phyloP scores from a whole-genome alignment of 78 protist species.

The slime mould (Dictyostelium discoideum) region dicty_2.7 NC_007090.3:2536501-2537000 shows the following conservation, averaged over 20 bases:
- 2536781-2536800: background rate
- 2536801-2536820: too few species aligned
- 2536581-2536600: background rate
- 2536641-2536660: background rate
- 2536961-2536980: background rate
- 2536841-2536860: background rate
- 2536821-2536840: background rate
- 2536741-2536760: background rate
- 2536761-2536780: background rate
- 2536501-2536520: background rate
- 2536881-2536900: background rate
- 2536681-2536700: background rate
- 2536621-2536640: background rate
- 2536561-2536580: conserved; percentile 2
- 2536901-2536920: background rate
- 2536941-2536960: background rate
- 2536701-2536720: background rate
- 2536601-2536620: background rate
- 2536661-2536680: background rate
- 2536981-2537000: conserved; percentile 1
- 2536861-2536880: conserved; percentile 7
- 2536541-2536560: background rate
- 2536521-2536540: background rate
- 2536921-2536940: background rate
- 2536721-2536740: background rate